These are phyloP conservation scores for Tephrocybe sp. DNA, from an alignment of 768 basidiomycete genomes.

Conservation along the genomic window DNA sequence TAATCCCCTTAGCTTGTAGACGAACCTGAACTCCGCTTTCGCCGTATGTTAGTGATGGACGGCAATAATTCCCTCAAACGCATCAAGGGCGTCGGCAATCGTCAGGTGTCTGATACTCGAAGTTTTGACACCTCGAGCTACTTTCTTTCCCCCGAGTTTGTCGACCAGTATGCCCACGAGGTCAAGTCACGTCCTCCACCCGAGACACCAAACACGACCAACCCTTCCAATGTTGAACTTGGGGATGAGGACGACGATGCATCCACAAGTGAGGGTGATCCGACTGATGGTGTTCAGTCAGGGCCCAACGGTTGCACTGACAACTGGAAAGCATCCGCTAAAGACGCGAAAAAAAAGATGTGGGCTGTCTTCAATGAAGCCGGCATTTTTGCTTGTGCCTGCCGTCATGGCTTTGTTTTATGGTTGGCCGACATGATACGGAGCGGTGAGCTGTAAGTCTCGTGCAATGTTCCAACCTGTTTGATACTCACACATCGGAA, in stretches of 20 bases:
- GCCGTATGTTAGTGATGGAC: constrained; percentile 27
- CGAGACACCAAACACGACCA: too few relatives aligned
- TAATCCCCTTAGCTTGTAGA: constrained; percentile 21
- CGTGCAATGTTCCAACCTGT: too few relatives aligned
- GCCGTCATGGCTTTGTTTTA: constrained; percentile 31
- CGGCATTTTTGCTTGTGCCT: constrained; percentile 34
- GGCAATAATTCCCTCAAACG: constrained; percentile 33
- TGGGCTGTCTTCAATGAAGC: constrained; percentile 36
- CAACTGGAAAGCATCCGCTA: constrained; percentile 29
- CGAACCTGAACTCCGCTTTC: constrained; percentile 24
- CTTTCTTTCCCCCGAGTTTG: constrained; percentile 21
- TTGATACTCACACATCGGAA: too few relatives aligned
- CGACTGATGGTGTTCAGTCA: constrained; percentile 1
- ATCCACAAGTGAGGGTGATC: constrained; percentile 4
- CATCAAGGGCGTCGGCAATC: constrained; percentile 19
- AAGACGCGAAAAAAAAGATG: constrained; percentile 29
- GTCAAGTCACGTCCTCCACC: constrained; percentile 13
- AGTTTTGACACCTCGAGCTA: constrained; percentile 21
- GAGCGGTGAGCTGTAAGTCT: constrained; percentile 35
- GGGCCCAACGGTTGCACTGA: constrained; percentile 18
- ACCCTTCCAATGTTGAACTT: background rate
- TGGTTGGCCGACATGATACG: constrained; percentile 30
- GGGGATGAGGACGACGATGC: background rate
- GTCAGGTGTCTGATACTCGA: constrained; percentile 17
- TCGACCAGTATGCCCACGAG: constrained; percentile 30